These are phyloP conservation scores for Pyrenophora teres DNA, from an alignment of 2,329 filamentous ascomycete genomes.

Conservation along the genomic window DNA sequence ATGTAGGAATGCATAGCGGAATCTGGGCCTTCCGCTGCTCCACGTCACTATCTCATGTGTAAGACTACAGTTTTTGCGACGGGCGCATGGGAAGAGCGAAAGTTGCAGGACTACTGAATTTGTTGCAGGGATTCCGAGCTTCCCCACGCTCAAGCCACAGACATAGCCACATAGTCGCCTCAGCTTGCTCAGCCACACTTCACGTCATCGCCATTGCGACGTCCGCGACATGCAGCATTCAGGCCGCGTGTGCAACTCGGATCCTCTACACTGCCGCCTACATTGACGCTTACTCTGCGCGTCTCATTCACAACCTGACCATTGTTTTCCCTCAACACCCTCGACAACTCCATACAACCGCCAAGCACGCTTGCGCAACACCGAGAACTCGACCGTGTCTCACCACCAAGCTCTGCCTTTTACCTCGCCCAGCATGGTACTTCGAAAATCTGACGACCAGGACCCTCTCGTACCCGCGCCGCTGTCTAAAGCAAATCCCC, in stretches of 20 bases:
- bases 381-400: not conserved
- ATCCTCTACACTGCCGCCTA: slow-evolving; percentile 2
- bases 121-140: slow-evolving; percentile 4
- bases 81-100: slow-evolving; percentile 1
- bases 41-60: slow-evolving; percentile 16
- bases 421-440: slow-evolving; percentile 48
- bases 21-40: slow-evolving; percentile 11
- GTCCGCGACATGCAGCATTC: not conserved
- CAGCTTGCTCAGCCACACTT: slow-evolving; percentile 1
- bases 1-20: slow-evolving; percentile 53
- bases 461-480: slow-evolving; percentile 48
- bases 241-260: slow-evolving; percentile 13
- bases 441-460: slow-evolving; percentile 49
- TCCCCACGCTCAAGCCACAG: not conserved
- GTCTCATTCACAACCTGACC: not conserved
- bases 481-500: slow-evolving; percentile 49
- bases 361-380: not conserved
- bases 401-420: not conserved
- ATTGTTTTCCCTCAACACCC: not conserved
- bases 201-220: slow-evolving; percentile 19
- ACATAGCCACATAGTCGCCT: not conserved
- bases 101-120: slow-evolving; percentile 9
- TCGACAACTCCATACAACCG: not conserved
- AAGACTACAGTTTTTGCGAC: slow-evolving; percentile 2
- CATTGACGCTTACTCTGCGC: not conserved